Base-by-base conservation (phyloP, 225 moss, liverwort and hornwort genomes). In the Neckera pumila region DNA sequence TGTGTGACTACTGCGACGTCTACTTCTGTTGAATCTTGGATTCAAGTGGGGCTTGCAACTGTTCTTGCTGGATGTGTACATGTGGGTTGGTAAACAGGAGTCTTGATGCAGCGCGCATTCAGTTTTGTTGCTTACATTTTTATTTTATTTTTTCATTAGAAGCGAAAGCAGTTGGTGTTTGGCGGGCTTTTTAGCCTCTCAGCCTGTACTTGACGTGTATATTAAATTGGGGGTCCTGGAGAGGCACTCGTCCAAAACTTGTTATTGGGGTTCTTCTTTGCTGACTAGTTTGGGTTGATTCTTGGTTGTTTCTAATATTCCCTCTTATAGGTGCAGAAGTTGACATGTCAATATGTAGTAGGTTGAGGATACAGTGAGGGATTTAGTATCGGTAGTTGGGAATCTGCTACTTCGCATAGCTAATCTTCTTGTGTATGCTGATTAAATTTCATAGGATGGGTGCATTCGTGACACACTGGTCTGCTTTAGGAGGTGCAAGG, bases 141-240 rank as follows among this genome's bases (percentile, higher is more conserved):
- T 15, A 26, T 22, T 47, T 17, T 11, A 33, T 42, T 75, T 31
- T 27, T 49, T 6, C 36, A 43, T 27, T 70, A 47, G 80, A 70
- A 53, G 76, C 28, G 69, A 87, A 84, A 79, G 81, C 30, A 38
- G 63, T 53, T 76, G 67, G 76, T 76, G 51, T 75, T 76, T 40
- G 86, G 45, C 21, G 45, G 66, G 80, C 84, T 57, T 86, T 66
- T 72, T 31, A 81, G 83, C 90, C 76, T 81, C 89, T 45, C 79
- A 81, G 66, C 75, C 70, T 91, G 91, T 89, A 80, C 80, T 90
- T 86, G 81, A 77, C 56, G 43, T 91, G 89, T 93, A 91, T 84
- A 89, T 88, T 76, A 81, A 75, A 64, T 62, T 72, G 75, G 86
- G 87, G 30, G 74, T 77, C 82, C 82, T 82, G 78, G 58, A 65